A percentile compares a stretch with the other conserved stretches of the same genome.
Evolutionary conservation across 2,329 filamentous ascomycete species (phyloP).

Genomic region (Aspergillaceae sp.): DNA sequence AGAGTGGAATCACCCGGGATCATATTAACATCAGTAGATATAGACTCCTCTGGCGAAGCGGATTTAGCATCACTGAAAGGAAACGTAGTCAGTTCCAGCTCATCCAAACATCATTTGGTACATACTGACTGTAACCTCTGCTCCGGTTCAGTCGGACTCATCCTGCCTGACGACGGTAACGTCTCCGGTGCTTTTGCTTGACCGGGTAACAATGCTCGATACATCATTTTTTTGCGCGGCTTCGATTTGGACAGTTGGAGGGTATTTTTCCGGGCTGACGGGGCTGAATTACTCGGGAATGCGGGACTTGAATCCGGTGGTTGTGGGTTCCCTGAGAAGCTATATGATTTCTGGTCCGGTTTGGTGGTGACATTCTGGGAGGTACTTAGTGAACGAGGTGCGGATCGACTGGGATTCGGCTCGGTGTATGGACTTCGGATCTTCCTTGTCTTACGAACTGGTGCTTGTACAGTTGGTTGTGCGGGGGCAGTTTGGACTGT

Average conservation of each 20-base stretch:
- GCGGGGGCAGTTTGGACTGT: neutral
- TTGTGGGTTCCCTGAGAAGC: neutral
- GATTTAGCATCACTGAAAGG: neutral
- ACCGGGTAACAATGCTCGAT: constrained; percentile 27
- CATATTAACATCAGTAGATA: neutral
- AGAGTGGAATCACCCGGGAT: constrained; percentile 1
- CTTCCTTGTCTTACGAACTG: too few relatives aligned
- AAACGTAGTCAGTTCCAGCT: neutral
- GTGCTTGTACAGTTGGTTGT: neutral
- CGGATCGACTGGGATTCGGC: neutral
- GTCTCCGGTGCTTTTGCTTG: constrained; percentile 3
- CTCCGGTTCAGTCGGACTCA: constrained; percentile 3
- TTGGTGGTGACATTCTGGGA: neutral
- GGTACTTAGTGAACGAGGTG: neutral
- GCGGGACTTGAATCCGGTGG: neutral
- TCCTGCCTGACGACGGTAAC: neutral
- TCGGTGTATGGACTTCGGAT: too few relatives aligned
- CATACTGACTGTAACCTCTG: constrained; percentile 22
- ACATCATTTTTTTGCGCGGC: constrained; percentile 38
- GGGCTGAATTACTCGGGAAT: neutral
- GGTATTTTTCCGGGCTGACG: constrained; percentile 14
- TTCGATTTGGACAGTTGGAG: constrained; percentile 27
- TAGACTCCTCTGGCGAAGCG: neutral
- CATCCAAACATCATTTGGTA: constrained; percentile 7
- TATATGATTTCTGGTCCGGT: neutral